These are phyloP conservation scores for Aspergillus oerlinghausenensis DNA, from an alignment of 2,329 filamentous ascomycete genomes.

Conservation along the genomic window DNA sequence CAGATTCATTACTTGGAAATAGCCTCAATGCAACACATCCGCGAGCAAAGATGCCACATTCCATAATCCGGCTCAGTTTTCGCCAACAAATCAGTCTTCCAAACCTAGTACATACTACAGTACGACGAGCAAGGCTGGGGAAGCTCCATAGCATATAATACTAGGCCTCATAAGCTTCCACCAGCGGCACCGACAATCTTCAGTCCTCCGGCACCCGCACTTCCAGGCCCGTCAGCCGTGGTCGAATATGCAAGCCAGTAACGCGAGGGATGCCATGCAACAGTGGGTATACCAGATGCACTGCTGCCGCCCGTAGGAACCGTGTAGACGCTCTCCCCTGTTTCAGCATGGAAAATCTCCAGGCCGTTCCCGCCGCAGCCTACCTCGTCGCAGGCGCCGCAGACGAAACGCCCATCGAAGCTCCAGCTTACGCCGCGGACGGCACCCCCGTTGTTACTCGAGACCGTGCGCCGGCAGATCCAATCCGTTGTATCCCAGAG, in stretches of 20 bases:
- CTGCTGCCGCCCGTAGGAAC: conserved; percentile 34
- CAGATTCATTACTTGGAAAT: background rate
- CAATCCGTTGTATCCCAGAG: conserved; percentile 50
- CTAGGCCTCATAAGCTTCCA: conserved; percentile 26
- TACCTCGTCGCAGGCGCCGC: conserved; percentile 45
- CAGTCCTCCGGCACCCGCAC: conserved; percentile 37
- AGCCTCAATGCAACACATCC: background rate
- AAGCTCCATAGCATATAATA: background rate
- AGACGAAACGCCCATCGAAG: conserved; percentile 47
- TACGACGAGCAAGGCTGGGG: background rate
- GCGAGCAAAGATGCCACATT: background rate
- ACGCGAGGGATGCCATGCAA: conserved; percentile 47
- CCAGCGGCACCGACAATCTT: conserved; percentile 47
- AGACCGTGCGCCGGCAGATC: conserved; percentile 46
- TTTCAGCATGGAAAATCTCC: conserved; percentile 49
- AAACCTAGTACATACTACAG: background rate
- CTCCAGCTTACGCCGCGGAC: conserved; percentile 48
- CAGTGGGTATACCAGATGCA: conserved; percentile 40
- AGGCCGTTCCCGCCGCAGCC: conserved; percentile 41
- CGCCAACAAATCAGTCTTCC: background rate
- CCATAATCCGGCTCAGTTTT: background rate
- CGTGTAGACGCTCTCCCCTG: conserved; percentile 45
- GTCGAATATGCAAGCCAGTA: conserved; percentile 49
- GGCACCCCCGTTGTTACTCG: conserved; percentile 41
- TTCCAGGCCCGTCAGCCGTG: conserved; percentile 38